phyloP scores from a whole-genome alignment of 1,284 basidiomycete genomes.

The Sporisorium iseilematis-ciliati region DNA sequence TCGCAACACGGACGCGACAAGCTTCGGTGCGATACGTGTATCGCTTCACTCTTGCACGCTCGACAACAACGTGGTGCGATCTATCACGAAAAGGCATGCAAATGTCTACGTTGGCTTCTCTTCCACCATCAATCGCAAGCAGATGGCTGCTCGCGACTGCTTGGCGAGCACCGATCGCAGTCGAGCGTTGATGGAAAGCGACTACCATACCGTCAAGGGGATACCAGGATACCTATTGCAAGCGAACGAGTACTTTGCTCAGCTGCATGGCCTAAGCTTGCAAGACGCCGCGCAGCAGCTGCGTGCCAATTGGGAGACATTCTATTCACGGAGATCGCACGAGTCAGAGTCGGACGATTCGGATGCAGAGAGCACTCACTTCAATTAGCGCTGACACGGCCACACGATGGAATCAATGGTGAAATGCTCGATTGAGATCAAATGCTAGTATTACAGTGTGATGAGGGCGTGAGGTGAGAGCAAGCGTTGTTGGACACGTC shows the following conservation, averaged over 20 bases:
- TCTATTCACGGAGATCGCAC: constrained; percentile 14
- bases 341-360: constrained; percentile 14
- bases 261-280: constrained; percentile 9
- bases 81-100: constrained; percentile 50
- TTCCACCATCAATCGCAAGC: constrained; percentile 61
- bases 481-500: too few relatives aligned
- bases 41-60: constrained; percentile 66
- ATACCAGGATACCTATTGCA: constrained; percentile 33
- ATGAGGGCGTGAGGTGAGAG: too few relatives aligned
- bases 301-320: constrained; percentile 30
- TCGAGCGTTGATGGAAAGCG: constrained; percentile 60
- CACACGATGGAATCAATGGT: background rate
- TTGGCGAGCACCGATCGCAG: constrained; percentile 39
- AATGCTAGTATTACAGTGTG: background rate
- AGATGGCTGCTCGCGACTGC: constrained; percentile 43
- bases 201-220: constrained; percentile 54
- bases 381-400: background rate
- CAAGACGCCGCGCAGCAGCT: constrained; percentile 33
- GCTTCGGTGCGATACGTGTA: constrained; percentile 47
- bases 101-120: constrained; percentile 66
- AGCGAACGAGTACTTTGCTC: constrained; percentile 40
- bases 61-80: constrained; percentile 53
- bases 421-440: background rate
- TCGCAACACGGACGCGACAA: constrained; percentile 23
- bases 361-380: background rate